Percentiles rank a stretch among this genome's conserved stretches.
phyloP scores from a whole-genome alignment of 768 basidiomycete species.

The Mycena leptocephala region DNA sequence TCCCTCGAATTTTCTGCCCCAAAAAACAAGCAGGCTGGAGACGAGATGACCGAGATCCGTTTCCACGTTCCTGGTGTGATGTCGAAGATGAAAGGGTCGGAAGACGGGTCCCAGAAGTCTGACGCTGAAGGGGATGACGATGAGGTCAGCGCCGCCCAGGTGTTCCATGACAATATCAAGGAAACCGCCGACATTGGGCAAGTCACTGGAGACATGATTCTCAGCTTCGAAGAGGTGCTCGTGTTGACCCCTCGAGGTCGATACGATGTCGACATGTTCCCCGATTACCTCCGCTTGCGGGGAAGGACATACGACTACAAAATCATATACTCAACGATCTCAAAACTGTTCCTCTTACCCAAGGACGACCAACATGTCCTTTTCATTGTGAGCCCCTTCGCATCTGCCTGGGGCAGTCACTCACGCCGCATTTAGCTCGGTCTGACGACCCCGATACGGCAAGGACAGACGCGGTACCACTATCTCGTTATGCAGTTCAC shows the following conservation, averaged over 20 bases:
- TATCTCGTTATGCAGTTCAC: slow-evolving; percentile 99
- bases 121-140: slow-evolving; percentile 83
- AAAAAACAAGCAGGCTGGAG: slow-evolving; percentile 67
- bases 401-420: background rate
- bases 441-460: slow-evolving; percentile 93
- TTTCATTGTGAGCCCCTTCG: slow-evolving; percentile 83
- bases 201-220: slow-evolving; percentile 91
- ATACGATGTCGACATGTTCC: slow-evolving; percentile 99
- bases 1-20: slow-evolving; percentile 91
- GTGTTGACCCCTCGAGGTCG: slow-evolving; percentile 97
- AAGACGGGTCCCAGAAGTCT: slow-evolving; percentile 82
- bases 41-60: slow-evolving; percentile 96
- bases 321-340: slow-evolving; percentile 91
- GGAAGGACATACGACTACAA: slow-evolving; percentile 99
- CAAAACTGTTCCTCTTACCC: slow-evolving; percentile 92
- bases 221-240: slow-evolving; percentile 95
- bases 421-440: slow-evolving; percentile 73
- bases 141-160: slow-evolving; percentile 93
- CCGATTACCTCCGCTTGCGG: slow-evolving; percentile 93
- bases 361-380: slow-evolving; percentile 97
- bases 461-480: slow-evolving; percentile 98
- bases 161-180: slow-evolving; percentile 96
- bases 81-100: slow-evolving; percentile 74
- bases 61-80: slow-evolving; percentile 94
- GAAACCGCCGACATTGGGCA: slow-evolving; percentile 96